Percentiles rank a stretch among this genome's conserved stretches.
phyloP scores from a whole-genome alignment of 2,329 filamentous ascomycete species.

The Bisporella sp. region DNA sequence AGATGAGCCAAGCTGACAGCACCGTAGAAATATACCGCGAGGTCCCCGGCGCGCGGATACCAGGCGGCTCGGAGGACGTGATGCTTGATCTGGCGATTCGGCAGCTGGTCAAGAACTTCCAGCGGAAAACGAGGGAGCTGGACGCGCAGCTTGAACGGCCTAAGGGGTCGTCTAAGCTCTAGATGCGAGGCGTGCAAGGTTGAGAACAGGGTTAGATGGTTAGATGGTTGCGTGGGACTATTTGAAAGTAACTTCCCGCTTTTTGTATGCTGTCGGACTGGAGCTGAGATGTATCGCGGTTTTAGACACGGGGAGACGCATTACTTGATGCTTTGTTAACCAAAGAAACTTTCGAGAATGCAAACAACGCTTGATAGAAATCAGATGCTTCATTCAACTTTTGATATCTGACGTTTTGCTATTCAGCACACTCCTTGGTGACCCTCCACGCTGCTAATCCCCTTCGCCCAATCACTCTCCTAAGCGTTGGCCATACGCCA shows the following conservation, averaged over 20 bases:
- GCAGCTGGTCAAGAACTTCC: constrained; percentile 65
- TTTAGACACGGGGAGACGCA: no score
- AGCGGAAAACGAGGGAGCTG: constrained; percentile 46
- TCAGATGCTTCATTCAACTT: no score
- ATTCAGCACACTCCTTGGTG: constrained; percentile 33
- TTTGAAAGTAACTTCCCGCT: no score
- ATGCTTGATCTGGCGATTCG: constrained; percentile 63
- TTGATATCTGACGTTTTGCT: no score
- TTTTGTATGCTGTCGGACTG: no score
- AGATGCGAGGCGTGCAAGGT: constrained; percentile 1
- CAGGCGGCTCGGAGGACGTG: constrained; percentile 67
- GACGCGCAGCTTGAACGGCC: constrained; percentile 5
- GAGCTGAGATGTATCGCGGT: no score
- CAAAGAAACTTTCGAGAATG: no score
- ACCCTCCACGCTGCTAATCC: constrained; percentile 58
- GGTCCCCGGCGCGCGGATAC: constrained; percentile 54
- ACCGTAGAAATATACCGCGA: constrained; percentile 52
- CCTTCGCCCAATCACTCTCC: constrained; percentile 57
- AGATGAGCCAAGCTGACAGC: no score
- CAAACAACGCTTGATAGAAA: no score
- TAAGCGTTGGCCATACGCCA: constrained; percentile 64
- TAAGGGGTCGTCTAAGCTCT: constrained; percentile 36
- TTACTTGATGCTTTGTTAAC: no score
- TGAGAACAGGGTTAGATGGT: no score
- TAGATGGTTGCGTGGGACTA: no score